These are phyloP conservation scores for Boletus coccyginus DNA, from an alignment of 768 basidiomycete genomes.

Conservation along the genomic window DNA sequence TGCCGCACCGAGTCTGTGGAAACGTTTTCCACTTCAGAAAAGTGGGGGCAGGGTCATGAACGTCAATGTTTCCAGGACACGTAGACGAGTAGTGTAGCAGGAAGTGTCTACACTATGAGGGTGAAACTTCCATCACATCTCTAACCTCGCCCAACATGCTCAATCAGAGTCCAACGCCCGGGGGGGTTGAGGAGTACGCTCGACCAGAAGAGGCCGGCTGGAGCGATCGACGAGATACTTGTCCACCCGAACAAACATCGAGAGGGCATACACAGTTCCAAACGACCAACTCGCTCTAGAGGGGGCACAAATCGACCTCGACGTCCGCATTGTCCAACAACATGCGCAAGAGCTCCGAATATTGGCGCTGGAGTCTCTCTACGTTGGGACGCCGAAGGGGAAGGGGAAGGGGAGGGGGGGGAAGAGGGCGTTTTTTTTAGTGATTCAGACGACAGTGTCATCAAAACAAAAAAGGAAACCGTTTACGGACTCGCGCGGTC, in stretches of 20 bases:
- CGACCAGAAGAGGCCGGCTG: background rate
- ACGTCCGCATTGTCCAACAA: constrained; percentile 57
- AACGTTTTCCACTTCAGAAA: too few species aligned
- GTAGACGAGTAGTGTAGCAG: background rate
- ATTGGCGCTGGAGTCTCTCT: constrained; percentile 62
- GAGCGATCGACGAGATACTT: background rate
- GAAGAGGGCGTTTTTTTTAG: background rate
- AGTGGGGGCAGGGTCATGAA: background rate
- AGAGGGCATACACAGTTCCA: background rate
- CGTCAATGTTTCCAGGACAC: background rate
- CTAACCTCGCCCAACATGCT: background rate
- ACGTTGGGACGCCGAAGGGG: background rate
- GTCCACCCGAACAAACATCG: background rate
- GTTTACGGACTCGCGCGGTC: constrained; percentile 66
- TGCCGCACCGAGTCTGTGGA: background rate
- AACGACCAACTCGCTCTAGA: background rate
- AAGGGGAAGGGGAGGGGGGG: background rate
- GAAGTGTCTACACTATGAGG: background rate
- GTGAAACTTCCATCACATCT: background rate
- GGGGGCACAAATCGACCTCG: constrained; percentile 20
- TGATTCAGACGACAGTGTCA: background rate
- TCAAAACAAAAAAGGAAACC: background rate
- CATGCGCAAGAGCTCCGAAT: constrained; percentile 53
- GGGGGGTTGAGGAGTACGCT: background rate
- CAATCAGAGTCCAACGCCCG: background rate